phyloP scores from a whole-genome alignment of 805 yeast species.

The Novakomyces olei region DNA sequence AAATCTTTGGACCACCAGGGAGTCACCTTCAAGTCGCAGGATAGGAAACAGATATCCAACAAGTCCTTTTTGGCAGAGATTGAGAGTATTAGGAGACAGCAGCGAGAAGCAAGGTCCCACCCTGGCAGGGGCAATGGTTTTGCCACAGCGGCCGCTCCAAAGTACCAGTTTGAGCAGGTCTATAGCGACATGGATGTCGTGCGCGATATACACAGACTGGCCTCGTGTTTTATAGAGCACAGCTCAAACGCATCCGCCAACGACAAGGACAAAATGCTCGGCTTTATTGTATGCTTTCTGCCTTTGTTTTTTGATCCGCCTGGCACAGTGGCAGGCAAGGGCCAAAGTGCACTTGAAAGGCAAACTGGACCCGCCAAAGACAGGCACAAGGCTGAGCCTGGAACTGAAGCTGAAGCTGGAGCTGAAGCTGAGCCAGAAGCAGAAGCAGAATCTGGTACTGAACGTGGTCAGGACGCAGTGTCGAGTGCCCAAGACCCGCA shows the following conservation, averaged over 20 bases:
- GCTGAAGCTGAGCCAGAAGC: no score
- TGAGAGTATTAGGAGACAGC: not conserved
- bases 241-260: constrained; percentile 53
- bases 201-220: constrained; percentile 47
- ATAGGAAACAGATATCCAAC: constrained; percentile 72
- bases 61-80: constrained; percentile 86
- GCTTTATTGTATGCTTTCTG: constrained; percentile 47
- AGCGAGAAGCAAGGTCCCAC: not conserved
- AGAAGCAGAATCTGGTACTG: no score
- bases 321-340: constrained; percentile 5
- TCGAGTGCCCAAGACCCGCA: no score
- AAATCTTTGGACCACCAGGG: constrained; percentile 92
- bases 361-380: no score
- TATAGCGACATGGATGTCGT: constrained; percentile 48
- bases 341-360: constrained; percentile 11
- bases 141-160: constrained; percentile 33
- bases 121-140: not conserved
- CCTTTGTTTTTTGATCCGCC: constrained; percentile 38
- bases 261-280: constrained; percentile 58
- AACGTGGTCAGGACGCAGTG: no score
- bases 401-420: no score
- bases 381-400: no score
- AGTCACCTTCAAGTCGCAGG: constrained; percentile 87
- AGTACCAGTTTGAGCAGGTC: constrained; percentile 40
- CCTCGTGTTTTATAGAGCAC: constrained; percentile 42